Evolutionary conservation across 2,329 filamentous ascomycete species (phyloP), one percentile per base, ranked within the genome.

Genomic region (Claviceps maximensis): DNA sequence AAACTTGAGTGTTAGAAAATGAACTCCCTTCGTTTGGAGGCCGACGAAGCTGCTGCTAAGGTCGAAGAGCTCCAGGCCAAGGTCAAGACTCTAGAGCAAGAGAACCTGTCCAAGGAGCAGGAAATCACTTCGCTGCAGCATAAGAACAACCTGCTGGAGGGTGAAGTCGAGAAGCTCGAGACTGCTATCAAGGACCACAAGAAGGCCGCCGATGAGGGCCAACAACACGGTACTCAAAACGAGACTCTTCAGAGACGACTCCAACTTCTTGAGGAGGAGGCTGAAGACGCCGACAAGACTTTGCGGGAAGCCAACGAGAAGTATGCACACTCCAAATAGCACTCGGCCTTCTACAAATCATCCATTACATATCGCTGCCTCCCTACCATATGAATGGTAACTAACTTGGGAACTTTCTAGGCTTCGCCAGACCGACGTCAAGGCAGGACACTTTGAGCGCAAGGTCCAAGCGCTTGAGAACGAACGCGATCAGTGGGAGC

Each of bases 401-500:
- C 58, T 61, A 56, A 62, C 55, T 53, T 50, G 51, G 31, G 19
- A 45, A 57, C 46, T 54, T 1, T 54, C 59, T 63, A 98, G 93
- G 77, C 88, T 97, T 68, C 90, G 93, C 71, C 90, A 95, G 77
- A 96, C 93, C 75, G 93, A 98, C 71, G 89, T 97, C 75, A 97
- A 97, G 80, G 90, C 91, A 66, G 93, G 91, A 65, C 91, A 98
- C 78, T 97, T 91, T 74, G 93, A 98, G 78, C 93, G 93, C 75
- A 97, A 97, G 80, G 93, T 97, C 63, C 89, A 96, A 74, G 91
- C 93, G 65, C 84, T 96, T 67, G 93, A 98, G 76, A 78, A 82
- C 67, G 82, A 90, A 70, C 86, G 88, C 65, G 89, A 96, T 73
- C 83, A 90, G 72, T 96, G 90, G 90, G 93, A 97, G 78, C 70